A percentile compares a stretch with the other conserved stretches of the same genome.
phyloP scores from a whole-genome alignment of 495 filamentous ascomycete species.

The Cladorrhinum samala region DNA sequence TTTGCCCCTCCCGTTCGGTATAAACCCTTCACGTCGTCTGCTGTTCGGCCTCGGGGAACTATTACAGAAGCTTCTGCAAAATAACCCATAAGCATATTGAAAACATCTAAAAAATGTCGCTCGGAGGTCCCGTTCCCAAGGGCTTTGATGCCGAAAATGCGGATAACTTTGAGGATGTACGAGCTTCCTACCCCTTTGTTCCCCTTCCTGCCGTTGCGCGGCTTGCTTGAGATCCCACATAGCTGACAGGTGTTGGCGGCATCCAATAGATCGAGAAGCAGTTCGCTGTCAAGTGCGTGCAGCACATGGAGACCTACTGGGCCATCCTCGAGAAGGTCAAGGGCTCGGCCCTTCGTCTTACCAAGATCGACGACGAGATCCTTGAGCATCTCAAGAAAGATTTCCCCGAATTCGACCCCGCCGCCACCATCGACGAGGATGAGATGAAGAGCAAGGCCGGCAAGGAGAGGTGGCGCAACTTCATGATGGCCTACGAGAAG shows the following conservation, averaged over 20 bases:
- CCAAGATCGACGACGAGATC: slow-evolving; percentile 92
- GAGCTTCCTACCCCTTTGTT: slow-evolving; percentile 3
- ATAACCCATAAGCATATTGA: too few species aligned
- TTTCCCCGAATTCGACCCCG: slow-evolving; percentile 89
- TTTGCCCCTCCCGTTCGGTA: background rate
- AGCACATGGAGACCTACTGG: slow-evolving; percentile 97
- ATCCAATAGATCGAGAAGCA: slow-evolving; percentile 90
- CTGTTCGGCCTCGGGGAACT: too few species aligned
- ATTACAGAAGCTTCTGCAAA: too few species aligned
- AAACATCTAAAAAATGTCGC: too few species aligned
- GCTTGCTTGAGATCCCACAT: background rate
- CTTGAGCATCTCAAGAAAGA: slow-evolving; percentile 74
- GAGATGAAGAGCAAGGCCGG: slow-evolving; percentile 95
- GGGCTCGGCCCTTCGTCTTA: slow-evolving; percentile 81
- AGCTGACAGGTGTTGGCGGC: background rate
- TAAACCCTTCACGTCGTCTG: background rate
- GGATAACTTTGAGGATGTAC: slow-evolving; percentile 45
- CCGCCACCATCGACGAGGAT: slow-evolving; percentile 75
- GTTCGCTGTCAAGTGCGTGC: slow-evolving; percentile 96
- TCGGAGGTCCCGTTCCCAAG: slow-evolving; percentile 21
- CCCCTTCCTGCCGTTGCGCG: background rate
- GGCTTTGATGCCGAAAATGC: slow-evolving; percentile 43
- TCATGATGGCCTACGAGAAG: slow-evolving; percentile 90
- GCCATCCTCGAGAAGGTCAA: slow-evolving; percentile 81
- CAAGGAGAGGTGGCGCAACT: slow-evolving; percentile 94